These are phyloP conservation scores for Cladosporium sp. DNA, from an alignment of 2,329 filamentous ascomycete species.

Conservation along the genomic window DNA sequence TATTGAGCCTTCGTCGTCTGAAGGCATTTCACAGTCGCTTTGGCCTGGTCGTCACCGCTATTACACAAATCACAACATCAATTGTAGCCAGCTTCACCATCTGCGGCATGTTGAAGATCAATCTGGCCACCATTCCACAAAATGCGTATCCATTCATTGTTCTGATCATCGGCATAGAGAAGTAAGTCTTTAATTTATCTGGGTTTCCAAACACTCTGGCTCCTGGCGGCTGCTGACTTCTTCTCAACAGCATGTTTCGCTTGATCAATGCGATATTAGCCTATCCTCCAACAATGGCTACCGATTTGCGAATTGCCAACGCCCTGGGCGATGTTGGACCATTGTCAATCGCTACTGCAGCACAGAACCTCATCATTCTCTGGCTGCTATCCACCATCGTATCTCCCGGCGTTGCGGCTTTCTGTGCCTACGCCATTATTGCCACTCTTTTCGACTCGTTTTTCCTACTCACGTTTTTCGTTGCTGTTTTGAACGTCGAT, in stretches of 20 bases:
- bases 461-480: slow-evolving; percentile 74
- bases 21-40: slow-evolving; percentile 71
- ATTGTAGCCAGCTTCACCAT: slow-evolving; percentile 77
- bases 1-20: slow-evolving; percentile 63
- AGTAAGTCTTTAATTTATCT: slow-evolving; percentile 32
- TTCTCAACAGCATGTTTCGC: slow-evolving; percentile 49
- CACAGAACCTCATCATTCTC: slow-evolving; percentile 66
- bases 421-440: slow-evolving; percentile 72
- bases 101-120: slow-evolving; percentile 70
- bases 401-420: slow-evolving; percentile 66
- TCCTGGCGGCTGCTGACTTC: not conserved
- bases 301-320: slow-evolving; percentile 65
- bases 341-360: slow-evolving; percentile 62
- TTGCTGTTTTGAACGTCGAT: slow-evolving; percentile 74
- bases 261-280: slow-evolving; percentile 73
- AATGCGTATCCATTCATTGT: slow-evolving; percentile 75
- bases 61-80: slow-evolving; percentile 62
- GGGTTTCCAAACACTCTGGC: slow-evolving; percentile 15
- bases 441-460: slow-evolving; percentile 74
- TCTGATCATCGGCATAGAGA: slow-evolving; percentile 71
- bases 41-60: slow-evolving; percentile 66
- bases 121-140: slow-evolving; percentile 69
- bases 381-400: slow-evolving; percentile 63
- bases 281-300: slow-evolving; percentile 64
- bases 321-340: slow-evolving; percentile 71